These are phyloP conservation scores for Oidium heveae DNA, from an alignment of 2,329 filamentous ascomycete species.

Conservation along the genomic window DNA sequence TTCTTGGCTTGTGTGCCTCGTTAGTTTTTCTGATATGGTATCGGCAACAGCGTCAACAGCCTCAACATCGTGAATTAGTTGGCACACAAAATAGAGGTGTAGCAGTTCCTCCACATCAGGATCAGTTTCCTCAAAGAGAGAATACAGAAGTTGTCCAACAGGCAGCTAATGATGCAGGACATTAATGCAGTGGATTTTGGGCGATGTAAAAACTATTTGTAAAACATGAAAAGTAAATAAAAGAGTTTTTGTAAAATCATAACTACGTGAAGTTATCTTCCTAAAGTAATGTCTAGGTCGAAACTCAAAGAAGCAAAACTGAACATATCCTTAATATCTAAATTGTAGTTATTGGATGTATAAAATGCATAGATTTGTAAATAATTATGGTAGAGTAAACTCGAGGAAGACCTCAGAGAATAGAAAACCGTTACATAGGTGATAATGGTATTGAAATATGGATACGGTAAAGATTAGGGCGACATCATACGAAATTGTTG, in stretches of 20 bases:
- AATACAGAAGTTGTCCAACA: constrained; percentile 45
- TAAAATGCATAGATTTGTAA: not conserved
- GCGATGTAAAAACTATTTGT: not conserved
- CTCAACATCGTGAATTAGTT: constrained; percentile 19
- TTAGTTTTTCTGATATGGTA: constrained; percentile 65
- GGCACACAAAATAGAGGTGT: constrained; percentile 13
- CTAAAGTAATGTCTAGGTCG: not conserved
- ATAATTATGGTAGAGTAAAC: not conserved
- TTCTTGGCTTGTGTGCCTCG: constrained; percentile 50
- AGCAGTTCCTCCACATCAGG: constrained; percentile 12
- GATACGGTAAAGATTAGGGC: too few species aligned
- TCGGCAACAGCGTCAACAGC: constrained; percentile 42
- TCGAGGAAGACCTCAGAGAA: too few species aligned
- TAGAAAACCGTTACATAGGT: too few species aligned
- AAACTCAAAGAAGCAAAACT: too few species aligned
- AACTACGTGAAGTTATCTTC: too few species aligned
- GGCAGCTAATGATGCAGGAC: constrained; percentile 35
- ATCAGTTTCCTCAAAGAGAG: constrained; percentile 37
- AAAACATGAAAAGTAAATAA: not conserved
- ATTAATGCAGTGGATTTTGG: constrained; percentile 14
- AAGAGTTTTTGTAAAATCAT: not conserved
- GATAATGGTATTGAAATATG: too few species aligned
- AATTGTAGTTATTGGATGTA: too few species aligned
- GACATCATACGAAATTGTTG: too few species aligned
- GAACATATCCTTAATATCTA: too few species aligned